Evolutionary conservation across 2,329 filamentous ascomycete species (phyloP), one percentile per base, ranked within the genome.

Genomic region (Penicillium corylophilum): DNA sequence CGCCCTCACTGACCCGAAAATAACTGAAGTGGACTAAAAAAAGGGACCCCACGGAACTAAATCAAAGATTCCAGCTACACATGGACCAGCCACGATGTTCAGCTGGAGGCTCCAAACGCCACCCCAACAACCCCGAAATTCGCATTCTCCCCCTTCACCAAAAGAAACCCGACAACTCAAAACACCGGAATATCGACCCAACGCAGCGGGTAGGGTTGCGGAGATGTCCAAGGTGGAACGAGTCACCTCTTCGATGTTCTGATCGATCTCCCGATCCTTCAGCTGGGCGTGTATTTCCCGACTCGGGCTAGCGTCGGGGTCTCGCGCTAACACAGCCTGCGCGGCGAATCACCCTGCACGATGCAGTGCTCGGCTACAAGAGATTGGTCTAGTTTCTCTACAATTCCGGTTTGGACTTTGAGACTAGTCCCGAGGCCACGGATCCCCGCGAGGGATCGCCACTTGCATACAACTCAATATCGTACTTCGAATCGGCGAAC

Each of bases 81-180:
- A 48, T 44, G 35, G 45, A 35, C 49, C 56, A 54, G 56, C 56
- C 56, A 59, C 48, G 36, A 46, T 36, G 13, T 59, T 59, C 56
- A 59, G 56, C 56, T 59, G 51, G 46, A 51, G 42, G 45, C 40
- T 35, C 38, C 35, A 54, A 23, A 44, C 56, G 56, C 54, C 53
- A 59, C 56, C 48, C 22, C n/a, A 26, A 23, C 13, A 16, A 13
- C 36, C 26, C 47, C 40, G 38, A 33, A 51, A 57, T 57, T 48
- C 52, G 50, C 50, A 41, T 46, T 8, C 7, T 23, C 22, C 10
- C n/a, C 33, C 16, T 3, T 36, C 9, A 36, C 26, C n/a, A 20
- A 22, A 22, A 38, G 18, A 22, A 13, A 20, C 18, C 35, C 35
- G 18, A 38, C 7, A 8, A 7, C 12, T 22, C 15, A 15, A 23